Base-by-base conservation (phyloP, 2,329 filamentous ascomycete genomes). In the Trichophaea hybrida region DNA sequence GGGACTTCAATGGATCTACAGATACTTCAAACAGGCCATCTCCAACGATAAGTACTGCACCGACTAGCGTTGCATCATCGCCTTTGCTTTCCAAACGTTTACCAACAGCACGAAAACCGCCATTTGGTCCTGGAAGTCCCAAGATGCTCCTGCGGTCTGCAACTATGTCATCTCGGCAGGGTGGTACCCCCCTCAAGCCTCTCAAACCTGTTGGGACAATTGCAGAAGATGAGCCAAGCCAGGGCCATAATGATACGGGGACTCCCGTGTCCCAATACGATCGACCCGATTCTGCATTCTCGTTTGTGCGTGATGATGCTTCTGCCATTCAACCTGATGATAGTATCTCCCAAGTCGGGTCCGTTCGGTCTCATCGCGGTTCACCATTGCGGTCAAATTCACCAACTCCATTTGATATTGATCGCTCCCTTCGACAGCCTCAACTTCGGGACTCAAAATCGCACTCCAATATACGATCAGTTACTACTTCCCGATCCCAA, bases 151-250 rank as follows among this genome's bases (percentile, higher is more conserved):
- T 57, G 15, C 40, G 55, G 17, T 10, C 55, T 7, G 55, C 55
- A 49, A 57, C 55, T n/a, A 57, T 57, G 55, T 57, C 55, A 32
- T 57, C 55, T n/a, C 10, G 55, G 50, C 32, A n/a, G 31, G 33
- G 15, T 17, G 55, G 43, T 17, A 35, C 50, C 13, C 50, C 50
- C 13, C 50, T 37, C 4, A 53, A 53, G 50, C 50, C 50, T 46
- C 40, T 46, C 34, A 37, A 53, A 33, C 50, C 50, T 5, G 33
- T 37, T 35, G 32, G 12, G 17, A 12, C 44, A 5, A 49, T 49
- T 24, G 17, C 15, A 8, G 44, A 49, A 49, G 44, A 49, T 2
- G 44, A 49, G 44, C 13, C 44, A 24, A 24, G 24, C 24, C 24
- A 24, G 24, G 24, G 24, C 24, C 24, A 24, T 3, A 24, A 24